Conservation (phyloP, 768 basidiomycete genomes). For the Kwoniella dejecticola region DNA sequence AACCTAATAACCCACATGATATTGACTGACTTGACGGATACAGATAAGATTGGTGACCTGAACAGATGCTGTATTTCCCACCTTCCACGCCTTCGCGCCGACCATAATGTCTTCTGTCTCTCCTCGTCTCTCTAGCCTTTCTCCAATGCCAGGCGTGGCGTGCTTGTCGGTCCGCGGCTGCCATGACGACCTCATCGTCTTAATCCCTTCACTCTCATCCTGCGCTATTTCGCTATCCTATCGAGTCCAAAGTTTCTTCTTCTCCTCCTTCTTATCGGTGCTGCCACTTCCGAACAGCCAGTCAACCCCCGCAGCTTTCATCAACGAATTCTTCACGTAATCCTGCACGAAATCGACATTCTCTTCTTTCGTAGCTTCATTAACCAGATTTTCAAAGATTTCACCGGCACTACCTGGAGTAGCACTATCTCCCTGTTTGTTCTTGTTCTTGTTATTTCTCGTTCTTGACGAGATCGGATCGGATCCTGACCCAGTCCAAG, state of each 20-base stretch:
- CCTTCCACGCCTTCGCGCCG: too few species aligned
- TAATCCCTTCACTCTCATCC: too few species aligned
- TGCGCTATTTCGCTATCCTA: too few species aligned
- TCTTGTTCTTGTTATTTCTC: constrained; percentile 17
- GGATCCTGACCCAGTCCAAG: constrained; percentile 1
- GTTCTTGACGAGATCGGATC: constrained; percentile 30
- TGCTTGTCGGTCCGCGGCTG: too few species aligned
- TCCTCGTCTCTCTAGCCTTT: too few species aligned
- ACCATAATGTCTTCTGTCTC: too few species aligned
- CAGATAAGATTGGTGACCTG: too few species aligned
- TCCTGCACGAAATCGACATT: constrained; percentile 26
- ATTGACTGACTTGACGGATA: too few species aligned
- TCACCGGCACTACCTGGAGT: constrained; percentile 23
- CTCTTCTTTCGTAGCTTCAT: constrained; percentile 20
- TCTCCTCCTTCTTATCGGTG: constrained; percentile 1
- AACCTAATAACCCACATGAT: too few species aligned
- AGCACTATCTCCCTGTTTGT: not conserved
- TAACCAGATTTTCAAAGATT: constrained; percentile 28
- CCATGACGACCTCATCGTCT: too few species aligned
- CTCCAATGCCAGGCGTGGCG: too few species aligned
- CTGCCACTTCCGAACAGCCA: constrained; percentile 22
- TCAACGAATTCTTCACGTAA: constrained; percentile 35
- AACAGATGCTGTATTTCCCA: too few species aligned
- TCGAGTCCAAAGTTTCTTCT: constrained; percentile 5
- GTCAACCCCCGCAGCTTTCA: constrained; percentile 34